Evolutionary conservation across 2,329 filamentous ascomycete genomes (phyloP), one percentile per base, ranked within the genome.

Genomic region (Monosporascus sp.): DNA sequence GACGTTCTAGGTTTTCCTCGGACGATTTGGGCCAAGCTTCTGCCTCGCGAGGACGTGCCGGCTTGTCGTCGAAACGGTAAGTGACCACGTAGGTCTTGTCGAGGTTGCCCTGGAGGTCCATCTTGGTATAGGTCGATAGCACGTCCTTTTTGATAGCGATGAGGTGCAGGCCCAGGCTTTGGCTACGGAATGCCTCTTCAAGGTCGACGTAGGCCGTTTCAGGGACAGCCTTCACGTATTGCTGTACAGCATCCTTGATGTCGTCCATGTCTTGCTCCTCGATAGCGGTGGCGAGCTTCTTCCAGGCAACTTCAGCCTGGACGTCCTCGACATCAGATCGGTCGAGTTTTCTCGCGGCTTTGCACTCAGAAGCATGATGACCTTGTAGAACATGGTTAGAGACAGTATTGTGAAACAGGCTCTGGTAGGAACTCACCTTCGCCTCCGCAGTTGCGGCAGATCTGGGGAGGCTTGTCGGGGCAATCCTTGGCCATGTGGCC

Each of bases 91-190:
- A 89, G 65, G 84, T 84, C 68, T 84, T 84, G 53, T 79, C 79
- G 20, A 86, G 72, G 56, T 87, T 82, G 5, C 87, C 87, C 63
- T 90, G 85, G 1, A 89, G 72, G 58, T 90, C 85, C 82, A 90
- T 87, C 69, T 87, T 86, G 56, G 84, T 88, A 59, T 85, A 79
- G 5, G 83, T 82, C 1, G 71, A 64, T 0, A 76, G 65, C 31
- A 87, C 68, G 6, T 76, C 66, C 36, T 81, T 79, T 73, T 88
- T 80, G 6, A 81, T 68, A 6, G 82, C 83, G 59, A 90, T 86
- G 51, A 90, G 71, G 70, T 78, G 86, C 16, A 87, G 70, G 3
- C 70, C 69, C 54, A 87, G 75, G 0, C 73, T 65, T 43, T 81
- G 72, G 2, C 69, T 61, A 7, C 86, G 82, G 65, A 90, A 79